These are phyloP conservation scores for Yamadazyma trypodendri DNA, from an alignment of 1,139 yeast genomes.

Conservation along the genomic window DNA sequence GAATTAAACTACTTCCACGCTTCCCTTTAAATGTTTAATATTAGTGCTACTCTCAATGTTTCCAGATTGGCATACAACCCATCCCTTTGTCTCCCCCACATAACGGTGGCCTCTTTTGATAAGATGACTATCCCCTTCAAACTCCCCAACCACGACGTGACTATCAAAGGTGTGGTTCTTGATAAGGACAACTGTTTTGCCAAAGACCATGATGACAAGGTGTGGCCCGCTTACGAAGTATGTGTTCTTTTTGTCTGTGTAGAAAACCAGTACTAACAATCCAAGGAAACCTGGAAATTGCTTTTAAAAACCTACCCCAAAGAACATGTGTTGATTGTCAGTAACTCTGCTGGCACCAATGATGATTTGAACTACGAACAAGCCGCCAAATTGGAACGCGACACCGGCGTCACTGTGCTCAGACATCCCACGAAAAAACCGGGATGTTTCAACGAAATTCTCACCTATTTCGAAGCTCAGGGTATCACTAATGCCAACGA, in stretches of 20 bases:
- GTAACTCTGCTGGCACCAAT: conserved; percentile 90
- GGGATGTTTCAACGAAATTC: conserved; percentile 75
- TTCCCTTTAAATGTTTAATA: too few relatives aligned
- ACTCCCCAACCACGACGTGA: conserved; percentile 27
- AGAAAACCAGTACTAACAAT: conserved; percentile 9
- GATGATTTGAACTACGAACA: conserved; percentile 65
- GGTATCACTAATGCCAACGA: conserved; percentile 55
- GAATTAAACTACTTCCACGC: too few relatives aligned
- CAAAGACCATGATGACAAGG: conserved; percentile 71
- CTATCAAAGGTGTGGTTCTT: conserved; percentile 75
- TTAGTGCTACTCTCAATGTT: conserved; percentile 73
- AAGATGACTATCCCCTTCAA: conserved; percentile 48
- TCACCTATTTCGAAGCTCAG: conserved; percentile 51
- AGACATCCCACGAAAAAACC: conserved; percentile 85
- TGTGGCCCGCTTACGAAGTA: conserved; percentile 59
- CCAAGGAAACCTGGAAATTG: conserved; percentile 52
- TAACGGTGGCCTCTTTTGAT: conserved; percentile 63
- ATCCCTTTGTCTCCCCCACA: conserved; percentile 65
- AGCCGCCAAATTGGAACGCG: conserved; percentile 61
- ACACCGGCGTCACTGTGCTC: conserved; percentile 75
- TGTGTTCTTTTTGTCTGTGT: conserved; percentile 10
- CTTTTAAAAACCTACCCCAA: conserved; percentile 60
- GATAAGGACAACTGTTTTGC: conserved; percentile 98
- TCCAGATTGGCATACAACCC: conserved; percentile 64
- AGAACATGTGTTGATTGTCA: conserved; percentile 71